Conservation (phyloP, 371 early-diverging fungal species). For the Chytridium lagenaria region DNA sequence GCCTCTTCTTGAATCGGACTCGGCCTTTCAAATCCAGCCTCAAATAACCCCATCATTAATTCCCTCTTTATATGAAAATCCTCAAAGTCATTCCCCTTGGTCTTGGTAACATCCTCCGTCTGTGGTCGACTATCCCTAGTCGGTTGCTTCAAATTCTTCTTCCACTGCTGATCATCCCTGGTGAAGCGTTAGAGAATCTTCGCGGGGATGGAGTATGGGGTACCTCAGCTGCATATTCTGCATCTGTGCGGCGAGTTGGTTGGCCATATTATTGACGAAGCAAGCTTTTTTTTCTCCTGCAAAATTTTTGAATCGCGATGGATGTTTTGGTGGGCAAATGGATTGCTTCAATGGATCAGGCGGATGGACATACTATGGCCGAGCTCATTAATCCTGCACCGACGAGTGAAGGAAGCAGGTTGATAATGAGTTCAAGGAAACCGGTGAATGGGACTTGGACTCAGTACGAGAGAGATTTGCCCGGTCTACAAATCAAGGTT, state of each 20-base stretch:
- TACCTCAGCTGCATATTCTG: constrained; percentile 21
- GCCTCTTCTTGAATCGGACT: constrained; percentile 99
- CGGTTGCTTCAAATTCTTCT: constrained; percentile 65
- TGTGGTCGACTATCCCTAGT: constrained; percentile 85
- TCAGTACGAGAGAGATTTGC: no score
- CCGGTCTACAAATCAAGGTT: no score
- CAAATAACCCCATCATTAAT: constrained; percentile 97
- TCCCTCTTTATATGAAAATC: constrained; percentile 96
- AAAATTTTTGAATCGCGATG: neutral
- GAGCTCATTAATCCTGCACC: neutral
- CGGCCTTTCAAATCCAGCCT: constrained; percentile 98
- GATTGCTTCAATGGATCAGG: neutral
- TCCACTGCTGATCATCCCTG: constrained; percentile 47
- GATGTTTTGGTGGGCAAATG: neutral
- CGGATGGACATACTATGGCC: neutral
- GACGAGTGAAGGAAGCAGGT: neutral
- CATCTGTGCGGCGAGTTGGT: neutral
- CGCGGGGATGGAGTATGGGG: neutral
- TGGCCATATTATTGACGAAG: neutral
- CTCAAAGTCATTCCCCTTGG: constrained; percentile 98
- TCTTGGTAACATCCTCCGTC: constrained; percentile 94
- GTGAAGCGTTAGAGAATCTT: neutral
- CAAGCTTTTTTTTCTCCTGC: neutral
- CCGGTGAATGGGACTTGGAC: no score
- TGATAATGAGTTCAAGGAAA: no score